A percentile compares a stretch with the other conserved stretches of the same genome.
phyloP scores from a whole-genome alignment of 306 rosid genomes.

The Quercus glauca region DNA sequence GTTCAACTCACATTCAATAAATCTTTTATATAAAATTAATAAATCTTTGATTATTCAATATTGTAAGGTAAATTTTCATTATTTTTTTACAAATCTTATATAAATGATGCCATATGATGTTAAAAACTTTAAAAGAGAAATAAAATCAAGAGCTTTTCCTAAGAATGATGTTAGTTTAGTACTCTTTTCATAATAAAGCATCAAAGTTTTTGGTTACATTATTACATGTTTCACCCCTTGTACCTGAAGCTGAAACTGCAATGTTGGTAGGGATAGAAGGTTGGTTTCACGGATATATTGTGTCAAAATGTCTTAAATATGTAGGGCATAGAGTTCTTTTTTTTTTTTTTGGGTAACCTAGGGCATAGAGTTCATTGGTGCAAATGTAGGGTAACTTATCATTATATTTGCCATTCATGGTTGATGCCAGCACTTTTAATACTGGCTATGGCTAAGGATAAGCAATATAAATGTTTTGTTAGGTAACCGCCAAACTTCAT shows the following conservation, averaged over 20 bases:
- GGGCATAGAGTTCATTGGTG: constrained; percentile 5
- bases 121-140: no score
- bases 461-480: neutral
- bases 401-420: neutral
- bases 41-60: no score
- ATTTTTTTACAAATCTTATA: no score
- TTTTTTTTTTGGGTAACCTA: neutral
- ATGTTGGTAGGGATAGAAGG: neutral
- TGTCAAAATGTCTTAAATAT: neutral
- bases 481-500: neutral
- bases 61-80: no score
- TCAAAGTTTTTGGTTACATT: no score
- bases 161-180: no score
- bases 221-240: neutral
- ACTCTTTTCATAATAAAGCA: no score
- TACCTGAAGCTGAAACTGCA: neutral
- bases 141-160: no score
- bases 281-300: neutral
- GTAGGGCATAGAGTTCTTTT: constrained; percentile 7
- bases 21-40: no score
- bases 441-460: neutral
- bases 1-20: no score
- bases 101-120: no score
- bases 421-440: no score
- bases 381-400: neutral